Base-by-base conservation (phyloP, 441 rosid genomes). In the Gossypium schwendimanii region DNA sequence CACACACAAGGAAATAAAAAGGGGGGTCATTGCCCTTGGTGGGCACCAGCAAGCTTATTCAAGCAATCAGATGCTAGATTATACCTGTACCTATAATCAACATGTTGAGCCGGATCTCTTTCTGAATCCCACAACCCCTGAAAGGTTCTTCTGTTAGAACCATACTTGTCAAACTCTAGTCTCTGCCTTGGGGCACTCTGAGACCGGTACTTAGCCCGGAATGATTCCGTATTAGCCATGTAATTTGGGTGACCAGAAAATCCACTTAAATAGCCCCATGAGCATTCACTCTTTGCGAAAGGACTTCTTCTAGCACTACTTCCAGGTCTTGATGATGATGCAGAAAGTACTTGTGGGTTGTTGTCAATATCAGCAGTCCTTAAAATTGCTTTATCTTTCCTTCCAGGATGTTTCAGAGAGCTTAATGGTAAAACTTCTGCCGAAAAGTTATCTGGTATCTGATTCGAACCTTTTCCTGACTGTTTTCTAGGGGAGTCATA, bases 161-260 rank as follows among this genome's bases (percentile, higher is more conserved):
- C 75, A 47, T 71, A 74, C 60, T 67, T 76, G 23, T 77, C 86
- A 4, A 85, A 77, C 74, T 85, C 92, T 6, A 86, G 73, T 80
- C 94, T 84, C 76, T 87, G 94, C 87, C 85, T 83, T 6, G 92
- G 94, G 6, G 85, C 89, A 66, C 94, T 89, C 60, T 85, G 90
- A n/a, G 92, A 87, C 79, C 94, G 77, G 15, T 80, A 84, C 86
- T 89, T 89, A 7, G 94, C 94, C 44, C 83, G 83, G 55, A 86
- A 89, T 8, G 94, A 87, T 78, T 89, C 89, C 0, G 94, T 89
- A 87, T 89, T 82, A 11, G 91, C 80, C 94, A 89, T 89, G 80
- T 86, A 89, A 82, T 87, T 89, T 7, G 90, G 94, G 59, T 87
- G 80, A 73, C 88, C 86, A 0, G 88, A 67, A 81, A 77, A 86